These are phyloP conservation scores for Pythium myriotylum DNA, from an alignment of 352 stramenopile species.

Conservation along the genomic window DNA sequence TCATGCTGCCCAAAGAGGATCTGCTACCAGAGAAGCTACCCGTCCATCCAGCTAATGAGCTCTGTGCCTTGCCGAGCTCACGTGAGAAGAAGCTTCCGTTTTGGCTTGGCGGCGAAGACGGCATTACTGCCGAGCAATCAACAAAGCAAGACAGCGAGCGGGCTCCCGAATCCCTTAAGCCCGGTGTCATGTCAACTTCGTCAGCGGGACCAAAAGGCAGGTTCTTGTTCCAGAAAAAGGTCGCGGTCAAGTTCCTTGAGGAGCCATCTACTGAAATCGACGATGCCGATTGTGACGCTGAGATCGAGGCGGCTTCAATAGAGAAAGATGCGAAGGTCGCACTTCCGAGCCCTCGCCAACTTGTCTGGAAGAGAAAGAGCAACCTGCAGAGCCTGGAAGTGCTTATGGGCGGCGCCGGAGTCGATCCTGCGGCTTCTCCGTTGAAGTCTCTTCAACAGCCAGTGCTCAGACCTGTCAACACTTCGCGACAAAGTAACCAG, in stretches of 20 bases:
- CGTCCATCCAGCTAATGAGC: neutral
- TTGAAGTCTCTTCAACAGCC: conserved; percentile 19
- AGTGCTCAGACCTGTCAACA: conserved; percentile 19
- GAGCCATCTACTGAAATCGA: neutral
- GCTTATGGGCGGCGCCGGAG: conserved; percentile 14
- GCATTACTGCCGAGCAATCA: neutral
- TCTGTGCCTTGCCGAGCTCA: neutral
- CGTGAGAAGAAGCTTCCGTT: conserved; percentile 15
- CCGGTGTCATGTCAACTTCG: neutral
- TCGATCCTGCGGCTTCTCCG: neutral
- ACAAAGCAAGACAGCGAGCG: neutral
- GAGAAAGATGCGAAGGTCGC: neutral
- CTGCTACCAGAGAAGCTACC: conserved; percentile 58
- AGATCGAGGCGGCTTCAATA: neutral
- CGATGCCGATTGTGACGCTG: neutral
- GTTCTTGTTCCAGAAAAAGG: conserved; percentile 5
- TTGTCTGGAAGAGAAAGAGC: conserved; percentile 8
- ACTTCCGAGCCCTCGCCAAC: neutral
- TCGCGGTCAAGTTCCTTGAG: conserved; percentile 6
- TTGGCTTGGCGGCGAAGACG: conserved; percentile 13
- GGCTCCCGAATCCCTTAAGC: neutral
- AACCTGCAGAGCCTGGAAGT: neutral
- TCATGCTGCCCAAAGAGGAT: conserved; percentile 58
- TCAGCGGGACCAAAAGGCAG: neutral
- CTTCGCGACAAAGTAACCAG: conserved; percentile 4